Percentiles rank a stretch among this genome's conserved stretches.
Conservation (phyloP, 495 filamentous ascomycete genomes). For the Talaromyces stipitatus region DNA sequence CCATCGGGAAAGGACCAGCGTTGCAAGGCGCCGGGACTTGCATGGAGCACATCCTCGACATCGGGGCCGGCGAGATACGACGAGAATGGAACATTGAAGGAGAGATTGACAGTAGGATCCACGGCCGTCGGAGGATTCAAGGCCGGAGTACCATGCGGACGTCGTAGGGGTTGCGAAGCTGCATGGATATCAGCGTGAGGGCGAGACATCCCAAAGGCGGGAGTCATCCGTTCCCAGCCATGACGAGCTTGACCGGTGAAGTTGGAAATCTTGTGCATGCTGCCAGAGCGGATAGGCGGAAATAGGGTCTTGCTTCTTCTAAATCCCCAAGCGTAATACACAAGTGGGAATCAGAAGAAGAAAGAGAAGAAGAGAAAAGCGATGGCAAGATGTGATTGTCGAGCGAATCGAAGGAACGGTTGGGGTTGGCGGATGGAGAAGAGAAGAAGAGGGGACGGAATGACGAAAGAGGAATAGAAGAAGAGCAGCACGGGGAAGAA, state of each 20-base stretch:
- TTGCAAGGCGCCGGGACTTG: slow-evolving; percentile 70
- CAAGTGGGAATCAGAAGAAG: slow-evolving; percentile 16
- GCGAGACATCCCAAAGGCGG: slow-evolving; percentile 71
- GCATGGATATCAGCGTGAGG: slow-evolving; percentile 66
- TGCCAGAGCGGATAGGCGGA: slow-evolving; percentile 22
- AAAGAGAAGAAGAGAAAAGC: slow-evolving; percentile 15
- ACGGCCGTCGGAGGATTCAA: slow-evolving; percentile 56
- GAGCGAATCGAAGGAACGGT: slow-evolving; percentile 5
- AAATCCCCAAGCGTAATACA: slow-evolving; percentile 17
- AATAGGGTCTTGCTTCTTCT: slow-evolving; percentile 35
- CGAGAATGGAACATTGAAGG: slow-evolving; percentile 93
- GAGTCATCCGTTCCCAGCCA: slow-evolving; percentile 88
- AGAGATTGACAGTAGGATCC: slow-evolving; percentile 66
- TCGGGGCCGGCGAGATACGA: slow-evolving; percentile 87
- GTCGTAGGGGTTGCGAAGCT: slow-evolving; percentile 59
- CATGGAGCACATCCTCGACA: slow-evolving; percentile 83
- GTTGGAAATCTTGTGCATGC: slow-evolving; percentile 90
- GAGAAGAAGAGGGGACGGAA: slow-evolving; percentile 12
- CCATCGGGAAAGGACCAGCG: slow-evolving; percentile 90
- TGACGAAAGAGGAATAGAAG: slow-evolving; percentile 3
- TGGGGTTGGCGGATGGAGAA: slow-evolving; percentile 5
- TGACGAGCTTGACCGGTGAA: slow-evolving; percentile 75
- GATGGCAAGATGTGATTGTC: slow-evolving; percentile 7
- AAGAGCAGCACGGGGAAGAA: background rate
- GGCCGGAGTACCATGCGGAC: slow-evolving; percentile 56